A percentile compares a stretch with the other conserved stretches of the same genome.
Evolutionary conservation across 2,329 filamentous ascomycete genomes (phyloP).

Genomic region (Fusarium incarnatum): DNA sequence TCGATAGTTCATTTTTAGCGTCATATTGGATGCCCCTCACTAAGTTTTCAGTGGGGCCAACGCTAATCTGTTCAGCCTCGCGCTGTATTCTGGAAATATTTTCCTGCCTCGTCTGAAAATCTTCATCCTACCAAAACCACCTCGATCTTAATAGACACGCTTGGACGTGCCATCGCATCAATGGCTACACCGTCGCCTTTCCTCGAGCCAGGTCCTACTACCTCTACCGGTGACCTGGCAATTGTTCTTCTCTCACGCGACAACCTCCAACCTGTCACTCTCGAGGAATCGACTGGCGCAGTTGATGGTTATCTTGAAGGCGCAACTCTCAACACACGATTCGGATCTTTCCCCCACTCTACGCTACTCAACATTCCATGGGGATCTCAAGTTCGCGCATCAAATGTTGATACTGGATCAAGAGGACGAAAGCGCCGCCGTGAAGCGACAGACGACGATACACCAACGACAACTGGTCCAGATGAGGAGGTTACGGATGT

Average conservation of each 20-base stretch:
- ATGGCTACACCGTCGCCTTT: constrained; percentile 76
- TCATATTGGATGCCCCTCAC: constrained; percentile 34
- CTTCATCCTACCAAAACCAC: constrained; percentile 3
- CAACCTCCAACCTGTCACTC: constrained; percentile 80
- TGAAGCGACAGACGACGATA: constrained; percentile 59
- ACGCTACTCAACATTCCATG: constrained; percentile 83
- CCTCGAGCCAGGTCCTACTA: constrained; percentile 73
- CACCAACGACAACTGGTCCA: constrained; percentile 48
- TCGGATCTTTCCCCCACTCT: constrained; percentile 88
- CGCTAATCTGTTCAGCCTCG: constrained; percentile 38
- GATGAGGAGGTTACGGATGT: constrained; percentile 50
- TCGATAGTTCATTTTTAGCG: constrained; percentile 29
- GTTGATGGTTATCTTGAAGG: constrained; percentile 81
- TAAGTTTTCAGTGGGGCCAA: constrained; percentile 29
- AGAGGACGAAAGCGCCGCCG: constrained; percentile 77
- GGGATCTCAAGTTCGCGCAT: constrained; percentile 93
- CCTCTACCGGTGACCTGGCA: constrained; percentile 75
- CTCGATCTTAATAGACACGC: constrained; percentile 3
- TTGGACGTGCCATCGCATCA: constrained; percentile 20
- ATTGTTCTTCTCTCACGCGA: constrained; percentile 92
- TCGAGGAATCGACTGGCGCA: constrained; percentile 70
- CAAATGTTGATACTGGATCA: constrained; percentile 91
- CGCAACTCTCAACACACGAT: constrained; percentile 88
- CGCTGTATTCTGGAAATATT: constrained; percentile 33
- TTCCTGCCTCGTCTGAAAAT: constrained; percentile 31